Evolutionary conservation across 2,329 filamentous ascomycete species (phyloP), one percentile per base, ranked within the genome.

Genomic region (Paraphoma chrysanthemicola): DNA sequence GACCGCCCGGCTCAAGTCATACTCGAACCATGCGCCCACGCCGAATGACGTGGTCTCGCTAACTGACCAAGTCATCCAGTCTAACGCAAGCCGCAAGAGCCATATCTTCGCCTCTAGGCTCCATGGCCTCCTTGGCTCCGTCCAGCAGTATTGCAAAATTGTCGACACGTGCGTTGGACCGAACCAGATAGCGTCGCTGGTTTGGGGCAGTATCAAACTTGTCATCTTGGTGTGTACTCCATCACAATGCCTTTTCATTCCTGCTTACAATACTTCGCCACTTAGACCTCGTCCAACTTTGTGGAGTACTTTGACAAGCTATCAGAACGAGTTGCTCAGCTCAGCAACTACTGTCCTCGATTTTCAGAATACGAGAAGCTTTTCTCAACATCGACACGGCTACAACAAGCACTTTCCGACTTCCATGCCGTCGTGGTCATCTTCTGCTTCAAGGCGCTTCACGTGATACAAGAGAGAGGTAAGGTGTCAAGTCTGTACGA

Each of bases 171-270:
- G 75, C n/a, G 71, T 77, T 23, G 77, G 76, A 1, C 73, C 77
- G 0, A 59, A 79, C 51, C 61, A 68, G 18, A 74, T 79, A 23
- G 74, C 79, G 6, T 77, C 76, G 4, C 62, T 81, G 1, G 69
- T 82, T 17, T 82, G 79, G 80, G 80, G 80, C 1, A 79, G 75
- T 42, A 64, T 81, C 3, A 78, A 77, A 55, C 56, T 82, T n/a
- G 75, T 79, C 12, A 68, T 82, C 44, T 66, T 75, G 48, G 74
- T 77, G 57, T 55, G 66, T 44, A 23, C 12, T 12, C 42, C 9
- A 4, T 44, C 28, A 44, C n/a, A 17, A 8, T 11, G 2, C 17
- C n/a, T 44, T 5, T 44, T 12, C 17, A 44, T 44, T 44, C 28
- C 8, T 8, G 12, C 61, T 38, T 28, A 47, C 28, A 28, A 43